Evolutionary conservation across 176 grass and related monocot species (phyloP).

Genomic region (Neostapfia colusana): DNA sequence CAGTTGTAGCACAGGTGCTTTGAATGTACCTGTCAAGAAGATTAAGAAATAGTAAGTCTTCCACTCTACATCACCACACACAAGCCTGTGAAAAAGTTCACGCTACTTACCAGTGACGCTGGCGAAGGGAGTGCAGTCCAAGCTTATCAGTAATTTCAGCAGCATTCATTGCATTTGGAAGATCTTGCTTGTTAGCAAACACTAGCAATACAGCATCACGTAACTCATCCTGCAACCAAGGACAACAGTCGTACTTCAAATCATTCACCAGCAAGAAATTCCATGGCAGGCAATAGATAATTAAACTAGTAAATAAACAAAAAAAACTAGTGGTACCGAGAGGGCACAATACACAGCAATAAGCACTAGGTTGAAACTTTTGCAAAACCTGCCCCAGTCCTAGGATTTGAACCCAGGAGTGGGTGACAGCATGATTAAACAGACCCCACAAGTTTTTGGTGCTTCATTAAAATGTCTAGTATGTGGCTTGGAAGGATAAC

Average conservation of each 20-base stretch:
- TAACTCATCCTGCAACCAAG: slow-evolving; percentile 54
- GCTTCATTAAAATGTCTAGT: background rate
- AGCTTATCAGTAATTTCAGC: slow-evolving; percentile 74
- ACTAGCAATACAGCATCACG: slow-evolving; percentile 72
- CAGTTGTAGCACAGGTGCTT: slow-evolving; percentile 72
- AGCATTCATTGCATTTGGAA: slow-evolving; percentile 73
- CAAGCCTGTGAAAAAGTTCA: background rate
- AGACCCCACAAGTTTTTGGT: background rate
- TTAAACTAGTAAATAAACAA: background rate
- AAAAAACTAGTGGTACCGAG: background rate
- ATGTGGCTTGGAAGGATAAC: background rate
- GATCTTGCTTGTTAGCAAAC: slow-evolving; percentile 82
- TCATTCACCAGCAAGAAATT: background rate
- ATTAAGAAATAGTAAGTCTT: background rate
- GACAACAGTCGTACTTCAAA: background rate
- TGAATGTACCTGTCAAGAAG: slow-evolving; percentile 60
- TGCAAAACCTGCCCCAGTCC: background rate
- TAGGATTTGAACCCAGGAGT: background rate
- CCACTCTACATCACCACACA: background rate
- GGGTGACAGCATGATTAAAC: background rate
- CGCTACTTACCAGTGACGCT: slow-evolving; percentile 59
- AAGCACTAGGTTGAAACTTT: background rate
- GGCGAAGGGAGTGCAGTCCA: slow-evolving; percentile 69
- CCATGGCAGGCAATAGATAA: background rate
- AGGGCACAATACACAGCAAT: background rate